phyloP scores from a whole-genome alignment of 345 rosid genomes.

The Populus alba region DNA sequence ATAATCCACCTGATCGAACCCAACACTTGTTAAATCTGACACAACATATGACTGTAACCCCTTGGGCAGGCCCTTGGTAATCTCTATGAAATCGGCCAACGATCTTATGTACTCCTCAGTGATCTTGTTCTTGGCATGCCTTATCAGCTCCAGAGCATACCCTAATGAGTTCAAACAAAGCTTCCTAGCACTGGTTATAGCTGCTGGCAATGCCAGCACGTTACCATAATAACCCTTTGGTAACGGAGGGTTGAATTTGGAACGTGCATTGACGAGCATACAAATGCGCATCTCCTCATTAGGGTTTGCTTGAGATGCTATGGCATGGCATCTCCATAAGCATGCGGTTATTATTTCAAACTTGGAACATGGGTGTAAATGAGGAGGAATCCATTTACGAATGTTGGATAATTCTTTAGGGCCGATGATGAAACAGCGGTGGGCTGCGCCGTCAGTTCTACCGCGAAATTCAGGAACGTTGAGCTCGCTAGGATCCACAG shows the following conservation, averaged over 20 bases:
- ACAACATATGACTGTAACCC: background rate
- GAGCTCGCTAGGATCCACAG: constrained; percentile 1
- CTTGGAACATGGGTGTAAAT: constrained; percentile 4
- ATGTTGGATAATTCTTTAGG: constrained; percentile 3
- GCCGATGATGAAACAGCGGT: constrained; percentile 13
- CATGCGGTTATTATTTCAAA: constrained; percentile 24
- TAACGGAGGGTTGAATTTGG: background rate
- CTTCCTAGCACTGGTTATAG: constrained; percentile 26
- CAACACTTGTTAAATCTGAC: background rate
- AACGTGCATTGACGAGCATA: background rate
- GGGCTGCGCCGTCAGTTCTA: background rate
- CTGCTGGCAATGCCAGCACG: constrained; percentile 26
- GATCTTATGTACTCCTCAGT: constrained; percentile 25
- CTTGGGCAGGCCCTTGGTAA: constrained; percentile 1
- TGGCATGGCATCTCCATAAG: constrained; percentile 29
- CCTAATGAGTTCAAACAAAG: constrained; percentile 21
- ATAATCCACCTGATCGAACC: constrained; percentile 17
- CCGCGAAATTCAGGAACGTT: background rate
- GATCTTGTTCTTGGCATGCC: constrained; percentile 24
- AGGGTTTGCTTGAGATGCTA: constrained; percentile 7
- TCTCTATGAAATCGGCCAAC: constrained; percentile 14
- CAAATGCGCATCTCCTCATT: constrained; percentile 9
- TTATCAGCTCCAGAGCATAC: constrained; percentile 33
- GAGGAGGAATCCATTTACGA: background rate
- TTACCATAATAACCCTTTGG: constrained; percentile 42